Base-by-base conservation (phyloP, 257 asterid genomes). In the Osmanthus fragrans region DNA sequence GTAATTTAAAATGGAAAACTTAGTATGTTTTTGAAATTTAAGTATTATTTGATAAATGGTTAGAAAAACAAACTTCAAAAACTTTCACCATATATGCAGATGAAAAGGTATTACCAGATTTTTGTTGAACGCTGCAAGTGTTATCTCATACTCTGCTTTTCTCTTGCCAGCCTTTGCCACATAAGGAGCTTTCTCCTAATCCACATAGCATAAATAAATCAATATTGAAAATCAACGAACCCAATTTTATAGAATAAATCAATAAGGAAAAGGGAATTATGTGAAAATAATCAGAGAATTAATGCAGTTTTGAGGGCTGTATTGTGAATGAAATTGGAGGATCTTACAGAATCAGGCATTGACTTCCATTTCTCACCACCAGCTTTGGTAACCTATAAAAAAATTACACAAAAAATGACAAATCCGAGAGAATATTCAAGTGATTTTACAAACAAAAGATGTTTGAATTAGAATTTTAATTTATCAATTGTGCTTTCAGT, bases 301-400 rank as follows among this genome's bases (percentile, higher is more conserved):
- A 47, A 47, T 47, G 58, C 58, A 47, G 58, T 16, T 47, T 47
- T 16, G n/a, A 8, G 21, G n/a, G n/a, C 58, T 15, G 58, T 47
- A 16, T 47, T n/a, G 6, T 47, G 5, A 47, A 47, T 47, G 58
- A 47, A 47, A 33, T 1, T 25, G 10, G 12, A 29, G 16, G 51
- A 30, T 39, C 83, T 74, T 64, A 80, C 83, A 58, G 83, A 58
- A 21, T 75, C 80, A 75, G 80, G 37, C 83, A 80, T 70, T 1
- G 73, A 13, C 69, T 71, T 80, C 83, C 83, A 80, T 70, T 75
- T 80, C 70, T 79, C 78, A 47, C 82, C 82, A 32, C 82, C 82
- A 66, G 82, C 78, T 73, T 79, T 79, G 16, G 74, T 67, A 16
- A 79, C 78, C 82, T 79, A 4, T 13, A 68, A 76, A 64, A 64